Evolutionary conservation across 2,329 filamentous ascomycete species (phyloP).

Genomic region (Ceratocystis variospora): DNA sequence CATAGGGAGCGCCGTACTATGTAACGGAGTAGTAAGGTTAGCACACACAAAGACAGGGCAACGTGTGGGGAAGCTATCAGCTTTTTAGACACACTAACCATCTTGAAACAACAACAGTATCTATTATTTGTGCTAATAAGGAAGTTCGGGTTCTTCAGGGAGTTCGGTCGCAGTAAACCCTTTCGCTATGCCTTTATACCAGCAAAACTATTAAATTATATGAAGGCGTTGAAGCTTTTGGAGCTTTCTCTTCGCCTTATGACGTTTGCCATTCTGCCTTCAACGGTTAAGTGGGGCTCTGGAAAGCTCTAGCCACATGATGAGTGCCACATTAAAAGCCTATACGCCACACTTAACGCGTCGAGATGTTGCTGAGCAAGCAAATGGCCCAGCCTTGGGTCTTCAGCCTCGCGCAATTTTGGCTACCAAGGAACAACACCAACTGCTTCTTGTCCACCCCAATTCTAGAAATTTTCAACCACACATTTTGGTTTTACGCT

Average conservation of each 20-base stretch:
- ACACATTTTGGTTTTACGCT: background rate
- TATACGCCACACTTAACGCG: slow-evolving; percentile 14
- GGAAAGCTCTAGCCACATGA: background rate
- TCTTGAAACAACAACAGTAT: slow-evolving; percentile 2
- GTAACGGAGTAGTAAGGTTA: background rate
- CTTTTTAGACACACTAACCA: slow-evolving; percentile 6
- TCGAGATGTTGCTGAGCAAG: background rate
- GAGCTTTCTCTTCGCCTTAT: slow-evolving; percentile 12
- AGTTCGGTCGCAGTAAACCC: too few species aligned
- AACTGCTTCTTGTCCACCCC: slow-evolving; percentile 24
- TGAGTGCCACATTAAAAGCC: slow-evolving; percentile 2
- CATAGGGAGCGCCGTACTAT: slow-evolving; percentile 22
- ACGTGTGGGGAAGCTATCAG: background rate
- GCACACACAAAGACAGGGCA: background rate
- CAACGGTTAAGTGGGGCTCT: slow-evolving; percentile 4
- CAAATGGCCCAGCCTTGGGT: background rate
- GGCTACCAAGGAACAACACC: background rate
- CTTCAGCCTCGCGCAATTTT: slow-evolving; percentile 15
- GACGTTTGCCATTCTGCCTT: slow-evolving; percentile 17
- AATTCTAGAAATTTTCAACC: background rate
- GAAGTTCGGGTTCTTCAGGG: too few species aligned
- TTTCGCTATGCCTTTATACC: too few species aligned
- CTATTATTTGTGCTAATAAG: too few species aligned
- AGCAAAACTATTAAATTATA: too few species aligned
- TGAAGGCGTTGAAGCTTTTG: background rate